These are phyloP conservation scores for Ganoderma resinaceum DNA, from an alignment of 1,284 basidiomycete genomes.

Conservation along the genomic window DNA sequence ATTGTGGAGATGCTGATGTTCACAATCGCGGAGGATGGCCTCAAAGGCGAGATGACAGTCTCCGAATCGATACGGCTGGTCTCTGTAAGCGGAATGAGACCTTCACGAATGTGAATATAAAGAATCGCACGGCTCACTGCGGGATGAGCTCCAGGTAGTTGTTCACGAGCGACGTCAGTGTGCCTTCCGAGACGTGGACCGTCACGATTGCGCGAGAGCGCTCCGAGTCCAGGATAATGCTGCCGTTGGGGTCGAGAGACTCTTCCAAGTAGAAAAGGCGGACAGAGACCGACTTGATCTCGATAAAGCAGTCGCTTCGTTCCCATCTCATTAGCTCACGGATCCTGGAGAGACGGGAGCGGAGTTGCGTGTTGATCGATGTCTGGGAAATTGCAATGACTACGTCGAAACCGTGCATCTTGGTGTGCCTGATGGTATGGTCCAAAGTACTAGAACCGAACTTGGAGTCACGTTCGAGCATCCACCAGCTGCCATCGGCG, in stretches of 20 bases:
- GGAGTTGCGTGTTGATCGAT: constrained; percentile 38
- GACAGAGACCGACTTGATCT: constrained; percentile 35
- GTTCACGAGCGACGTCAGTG: constrained; percentile 3
- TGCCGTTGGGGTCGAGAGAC: not conserved
- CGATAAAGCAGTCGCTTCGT: constrained; percentile 33
- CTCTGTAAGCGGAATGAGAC: not conserved
- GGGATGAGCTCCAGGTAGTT: constrained; percentile 1
- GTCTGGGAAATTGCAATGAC: constrained; percentile 42
- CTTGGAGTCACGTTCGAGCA: constrained; percentile 18
- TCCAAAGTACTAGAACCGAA: constrained; percentile 29
- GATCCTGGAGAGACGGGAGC: constrained; percentile 27
- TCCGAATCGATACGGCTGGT: constrained; percentile 14
- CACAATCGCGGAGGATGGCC: constrained; percentile 30
- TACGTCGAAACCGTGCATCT: constrained; percentile 41
- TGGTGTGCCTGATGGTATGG: constrained; percentile 31
- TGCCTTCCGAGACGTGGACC: constrained; percentile 27
- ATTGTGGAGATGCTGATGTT: constrained; percentile 23
- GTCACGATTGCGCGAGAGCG: constrained; percentile 35
- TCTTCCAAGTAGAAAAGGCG: constrained; percentile 29
- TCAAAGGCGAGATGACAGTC: constrained; percentile 38
- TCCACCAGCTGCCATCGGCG: constrained; percentile 22
- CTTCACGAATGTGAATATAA: not conserved
- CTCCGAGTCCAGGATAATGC: constrained; percentile 22
- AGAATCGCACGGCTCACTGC: constrained; percentile 1
- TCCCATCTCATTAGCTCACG: constrained; percentile 33